A percentile compares a stretch with the other conserved stretches of the same genome.
phyloP scores from a whole-genome alignment of 2,329 filamentous ascomycete species.

The Aureobasidium sp. region DNA sequence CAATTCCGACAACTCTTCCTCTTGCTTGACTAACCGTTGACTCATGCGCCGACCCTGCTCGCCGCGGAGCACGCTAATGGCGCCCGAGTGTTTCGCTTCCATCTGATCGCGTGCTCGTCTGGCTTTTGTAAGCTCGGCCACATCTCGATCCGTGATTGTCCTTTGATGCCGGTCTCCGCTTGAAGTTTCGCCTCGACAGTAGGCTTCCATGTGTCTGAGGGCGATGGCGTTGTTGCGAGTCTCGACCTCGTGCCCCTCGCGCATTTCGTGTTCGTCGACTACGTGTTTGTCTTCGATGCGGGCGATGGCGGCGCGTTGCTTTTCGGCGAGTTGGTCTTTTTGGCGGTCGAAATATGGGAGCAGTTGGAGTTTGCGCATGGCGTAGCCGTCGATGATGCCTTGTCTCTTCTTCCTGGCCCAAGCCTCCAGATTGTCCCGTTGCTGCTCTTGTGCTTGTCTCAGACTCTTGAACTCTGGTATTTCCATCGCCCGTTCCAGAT shows the following conservation, averaged over 20 bases:
- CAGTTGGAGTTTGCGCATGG: conserved; percentile 6
- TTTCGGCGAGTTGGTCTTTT: conserved; percentile 16
- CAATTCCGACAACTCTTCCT: conserved; percentile 34
- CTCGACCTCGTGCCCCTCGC: conserved; percentile 36
- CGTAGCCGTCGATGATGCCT: conserved; percentile 18
- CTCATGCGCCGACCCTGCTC: conserved; percentile 37
- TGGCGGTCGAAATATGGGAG: conserved; percentile 13
- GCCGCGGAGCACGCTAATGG: conserved; percentile 42
- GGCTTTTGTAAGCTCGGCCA: conserved; percentile 37
- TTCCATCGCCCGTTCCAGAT: conserved; percentile 21
- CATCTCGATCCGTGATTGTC: conserved; percentile 39
- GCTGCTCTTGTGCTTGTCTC: conserved; percentile 23
- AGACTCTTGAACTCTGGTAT: conserved; percentile 25
- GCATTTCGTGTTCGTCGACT: conserved; percentile 37
- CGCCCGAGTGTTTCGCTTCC: conserved; percentile 37
- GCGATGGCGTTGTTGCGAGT: conserved; percentile 38
- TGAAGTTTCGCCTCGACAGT: conserved; percentile 35
- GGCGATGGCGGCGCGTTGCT: conserved; percentile 34
- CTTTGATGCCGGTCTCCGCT: conserved; percentile 29
- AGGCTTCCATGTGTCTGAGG: conserved; percentile 43
- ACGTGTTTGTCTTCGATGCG: conserved; percentile 41
- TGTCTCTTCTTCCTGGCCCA: conserved; percentile 24
- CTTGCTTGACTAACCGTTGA: conserved; percentile 32
- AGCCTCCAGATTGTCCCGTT: conserved; percentile 26
- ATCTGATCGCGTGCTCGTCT: conserved; percentile 33